phyloP scores from a whole-genome alignment of 805 yeast genomes.

The Yarrowia hollandica region DNA sequence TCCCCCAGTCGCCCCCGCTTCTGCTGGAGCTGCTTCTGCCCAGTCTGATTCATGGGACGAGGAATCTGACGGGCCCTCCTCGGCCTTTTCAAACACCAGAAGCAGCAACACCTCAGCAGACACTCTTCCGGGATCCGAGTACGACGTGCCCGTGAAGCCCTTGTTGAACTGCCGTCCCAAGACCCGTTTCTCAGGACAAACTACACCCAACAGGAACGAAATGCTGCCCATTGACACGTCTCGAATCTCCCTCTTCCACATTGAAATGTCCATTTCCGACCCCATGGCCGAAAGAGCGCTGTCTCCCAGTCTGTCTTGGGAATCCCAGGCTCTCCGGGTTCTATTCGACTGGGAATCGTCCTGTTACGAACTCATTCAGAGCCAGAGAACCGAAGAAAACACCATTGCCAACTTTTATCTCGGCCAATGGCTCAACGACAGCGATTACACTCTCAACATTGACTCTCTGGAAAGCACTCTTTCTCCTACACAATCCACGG shows the following conservation, averaged over 20 bases:
- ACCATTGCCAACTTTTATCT: constrained; percentile 16
- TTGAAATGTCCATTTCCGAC: background rate
- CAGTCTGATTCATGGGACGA: constrained; percentile 22
- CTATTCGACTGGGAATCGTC: constrained; percentile 25
- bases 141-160: constrained; percentile 1
- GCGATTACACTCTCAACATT: background rate
- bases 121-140: background rate
- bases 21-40: background rate
- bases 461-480: constrained; percentile 7
- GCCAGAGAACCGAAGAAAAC: constrained; percentile 3
- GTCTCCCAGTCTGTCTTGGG: constrained; percentile 1
- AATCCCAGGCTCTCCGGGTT: constrained; percentile 12
- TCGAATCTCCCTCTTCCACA: constrained; percentile 15
- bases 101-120: constrained; percentile 23
- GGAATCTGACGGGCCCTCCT: constrained; percentile 6
- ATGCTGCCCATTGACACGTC: constrained; percentile 2
- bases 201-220: constrained; percentile 2
- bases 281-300: background rate
- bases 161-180: constrained; percentile 6
- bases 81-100: constrained; percentile 2
- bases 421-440: constrained; percentile 24
- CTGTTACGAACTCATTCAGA: constrained; percentile 22
- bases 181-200: background rate
- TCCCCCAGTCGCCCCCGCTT: background rate
- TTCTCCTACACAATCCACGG: background rate